Evolutionary conservation across 2,329 filamentous ascomycete species (phyloP).

Genomic region (Aspergillus clavatus): DNA sequence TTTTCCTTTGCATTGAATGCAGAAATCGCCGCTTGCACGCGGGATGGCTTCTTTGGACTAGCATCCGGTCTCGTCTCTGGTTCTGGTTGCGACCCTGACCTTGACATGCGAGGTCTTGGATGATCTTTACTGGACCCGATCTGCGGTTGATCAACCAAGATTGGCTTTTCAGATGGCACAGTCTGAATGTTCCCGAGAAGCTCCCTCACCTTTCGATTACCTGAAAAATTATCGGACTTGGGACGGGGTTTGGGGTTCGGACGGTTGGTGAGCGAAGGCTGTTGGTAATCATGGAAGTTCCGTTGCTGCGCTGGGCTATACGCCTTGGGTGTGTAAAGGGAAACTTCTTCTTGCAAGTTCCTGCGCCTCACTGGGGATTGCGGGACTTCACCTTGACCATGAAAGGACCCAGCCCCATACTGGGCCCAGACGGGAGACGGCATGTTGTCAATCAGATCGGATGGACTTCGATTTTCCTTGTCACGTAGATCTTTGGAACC

Average conservation of each 20-base stretch:
- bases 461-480: constrained; percentile 76
- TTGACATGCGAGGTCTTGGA: constrained; percentile 23
- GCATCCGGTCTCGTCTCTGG: constrained; percentile 26
- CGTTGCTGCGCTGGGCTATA: constrained; percentile 60
- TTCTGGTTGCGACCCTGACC: constrained; percentile 31
- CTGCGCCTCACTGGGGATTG: constrained; percentile 43
- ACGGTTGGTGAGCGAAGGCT: constrained; percentile 41
- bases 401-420: constrained; percentile 51
- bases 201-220: constrained; percentile 38
- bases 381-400: constrained; percentile 32
- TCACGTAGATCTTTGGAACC: constrained; percentile 54
- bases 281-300: constrained; percentile 54
- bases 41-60: constrained; percentile 46
- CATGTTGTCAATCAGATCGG: constrained; percentile 40
- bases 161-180: constrained; percentile 21
- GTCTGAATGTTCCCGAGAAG: constrained; percentile 26
- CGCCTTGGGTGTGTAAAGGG: constrained; percentile 54
- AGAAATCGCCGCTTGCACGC: constrained; percentile 62
- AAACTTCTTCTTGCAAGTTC: constrained; percentile 52
- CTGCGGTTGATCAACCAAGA: constrained; percentile 10
- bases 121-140: constrained; percentile 16
- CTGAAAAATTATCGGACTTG: constrained; percentile 47
- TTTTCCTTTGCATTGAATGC: constrained; percentile 54
- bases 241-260: constrained; percentile 44
- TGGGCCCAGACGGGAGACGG: constrained; percentile 76